Base-by-base conservation (phyloP, 768 basidiomycete genomes). In the Tricholomella constricta region DNA sequence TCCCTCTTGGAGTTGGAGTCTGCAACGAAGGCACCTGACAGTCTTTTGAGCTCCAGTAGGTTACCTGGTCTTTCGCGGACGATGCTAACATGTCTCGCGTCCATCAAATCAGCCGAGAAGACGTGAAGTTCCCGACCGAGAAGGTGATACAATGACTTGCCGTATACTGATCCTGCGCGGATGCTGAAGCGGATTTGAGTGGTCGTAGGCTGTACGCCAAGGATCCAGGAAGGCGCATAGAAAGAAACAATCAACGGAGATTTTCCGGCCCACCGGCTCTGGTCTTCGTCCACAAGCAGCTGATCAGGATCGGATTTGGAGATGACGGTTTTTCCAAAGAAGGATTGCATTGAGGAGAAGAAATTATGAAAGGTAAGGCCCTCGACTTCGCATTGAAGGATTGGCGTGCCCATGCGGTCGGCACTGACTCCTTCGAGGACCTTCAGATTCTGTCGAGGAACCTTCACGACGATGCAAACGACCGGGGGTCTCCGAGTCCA, bases 221-320 rank as follows among this genome's bases (percentile, higher is more conserved):
- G 61, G 20, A 71, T 55, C 65, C 66, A 69, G 0, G 65, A 51
- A 2, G 74, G 65, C 20, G 70, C 58, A 29, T 64, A 66, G 42
- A 78, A 76, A 1, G 70, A 70, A 8, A 68, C 66, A 14, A 77
- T 62, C 41, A 77, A 53, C 0, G 69, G 51, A 12, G 74, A 73
- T 3, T 48, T 55, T 11, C 77, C 76, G 1, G 59, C 45, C 66
- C 69, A 69, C 15, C 70, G 68, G 12, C 44, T 25, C 5, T 46
- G 17, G 48, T 77, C 75, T 55, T 75, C 74, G 10, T 43, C 42
- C 20, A 43, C n/a, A 15, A 43, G 25, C 20, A 23, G 14, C 5
- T 25, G 42, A 27, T 27, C 27, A n/a, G 17, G 26, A 1, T 10
- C 27, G 3, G 42, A 27, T 6, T 58, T 50, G 12, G 72, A 67